Percentiles rank a stretch among this genome's conserved stretches.
Conservation (phyloP, 108 stramenopile genomes). For the Conticribra weissflogii region DNA sequence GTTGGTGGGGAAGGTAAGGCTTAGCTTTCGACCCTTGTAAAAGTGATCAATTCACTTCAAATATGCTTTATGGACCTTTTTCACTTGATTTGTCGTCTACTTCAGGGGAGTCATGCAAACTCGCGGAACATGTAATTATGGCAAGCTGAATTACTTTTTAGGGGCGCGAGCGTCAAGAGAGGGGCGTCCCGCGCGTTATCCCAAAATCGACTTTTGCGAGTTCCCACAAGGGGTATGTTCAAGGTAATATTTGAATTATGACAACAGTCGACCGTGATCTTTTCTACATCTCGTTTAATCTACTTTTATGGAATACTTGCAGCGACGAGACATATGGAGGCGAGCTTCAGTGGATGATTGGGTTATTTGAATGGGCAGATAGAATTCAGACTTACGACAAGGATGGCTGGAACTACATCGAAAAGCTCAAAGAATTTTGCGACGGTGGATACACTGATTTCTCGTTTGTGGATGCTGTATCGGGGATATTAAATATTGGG, state of each 20-base stretch:
- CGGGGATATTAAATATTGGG: slow-evolving; percentile 37
- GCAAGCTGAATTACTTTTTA: slow-evolving; percentile 47
- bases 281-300: too few relatives aligned
- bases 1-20: slow-evolving; percentile 50
- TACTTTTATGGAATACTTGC: too few relatives aligned
- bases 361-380: slow-evolving; percentile 52
- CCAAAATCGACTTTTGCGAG: slow-evolving; percentile 48
- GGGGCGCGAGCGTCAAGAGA: slow-evolving; percentile 42
- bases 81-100: neutral
- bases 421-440: slow-evolving; percentile 30
- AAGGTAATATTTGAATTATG: too few relatives aligned
- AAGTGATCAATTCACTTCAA: neutral
- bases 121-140: slow-evolving; percentile 45
- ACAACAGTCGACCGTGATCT: too few relatives aligned
- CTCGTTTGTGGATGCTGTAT: slow-evolving; percentile 38
- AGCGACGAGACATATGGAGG: slow-evolving; percentile 43
- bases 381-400: slow-evolving; percentile 45
- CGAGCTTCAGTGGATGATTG: slow-evolving; percentile 55
- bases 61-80: neutral
- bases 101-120: slow-evolving; percentile 53
- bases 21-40: too few relatives aligned
- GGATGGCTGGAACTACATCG: slow-evolving; percentile 47
- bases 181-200: slow-evolving; percentile 32
- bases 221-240: slow-evolving; percentile 47
- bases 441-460: slow-evolving; percentile 46